phyloP scores from a whole-genome alignment of 331 rosid genomes.

The Quercus tomentella region DNA sequence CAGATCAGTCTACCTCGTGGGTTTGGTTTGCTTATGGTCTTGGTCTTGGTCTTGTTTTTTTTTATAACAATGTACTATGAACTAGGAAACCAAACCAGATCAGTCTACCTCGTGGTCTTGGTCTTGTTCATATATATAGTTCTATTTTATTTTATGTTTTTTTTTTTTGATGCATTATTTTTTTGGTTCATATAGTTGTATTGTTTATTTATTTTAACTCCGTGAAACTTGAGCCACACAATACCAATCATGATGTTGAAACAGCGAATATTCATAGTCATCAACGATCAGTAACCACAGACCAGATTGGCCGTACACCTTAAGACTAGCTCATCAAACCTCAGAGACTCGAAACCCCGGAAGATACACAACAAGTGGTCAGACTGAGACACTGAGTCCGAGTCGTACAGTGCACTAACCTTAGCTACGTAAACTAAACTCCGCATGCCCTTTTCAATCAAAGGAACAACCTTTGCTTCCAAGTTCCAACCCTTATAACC shows the following conservation, averaged over 20 bases:
- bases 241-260: neutral
- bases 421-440: constrained; percentile 14
- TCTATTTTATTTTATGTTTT: too few relatives aligned
- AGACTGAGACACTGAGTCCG: constrained; percentile 47
- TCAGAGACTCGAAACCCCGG: constrained; percentile 37
- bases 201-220: neutral
- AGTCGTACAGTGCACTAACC: constrained; percentile 28
- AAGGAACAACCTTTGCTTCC: constrained; percentile 11
- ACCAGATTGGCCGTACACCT: neutral
- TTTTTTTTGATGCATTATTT: too few relatives aligned
- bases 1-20: neutral
- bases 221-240: neutral
- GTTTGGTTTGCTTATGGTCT: neutral
- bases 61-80: too few relatives aligned
- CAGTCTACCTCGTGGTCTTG: neutral
- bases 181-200: too few relatives aligned
- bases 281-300: neutral
- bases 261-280: too few relatives aligned
- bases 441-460: constrained; percentile 8
- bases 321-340: constrained; percentile 13
- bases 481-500: constrained; percentile 1
- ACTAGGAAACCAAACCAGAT: neutral
- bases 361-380: constrained; percentile 42
- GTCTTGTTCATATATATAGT: too few relatives aligned
- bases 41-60: too few relatives aligned